Conservation (phyloP, 495 filamentous ascomycete species). For the Neurospora sp. region DNA sequence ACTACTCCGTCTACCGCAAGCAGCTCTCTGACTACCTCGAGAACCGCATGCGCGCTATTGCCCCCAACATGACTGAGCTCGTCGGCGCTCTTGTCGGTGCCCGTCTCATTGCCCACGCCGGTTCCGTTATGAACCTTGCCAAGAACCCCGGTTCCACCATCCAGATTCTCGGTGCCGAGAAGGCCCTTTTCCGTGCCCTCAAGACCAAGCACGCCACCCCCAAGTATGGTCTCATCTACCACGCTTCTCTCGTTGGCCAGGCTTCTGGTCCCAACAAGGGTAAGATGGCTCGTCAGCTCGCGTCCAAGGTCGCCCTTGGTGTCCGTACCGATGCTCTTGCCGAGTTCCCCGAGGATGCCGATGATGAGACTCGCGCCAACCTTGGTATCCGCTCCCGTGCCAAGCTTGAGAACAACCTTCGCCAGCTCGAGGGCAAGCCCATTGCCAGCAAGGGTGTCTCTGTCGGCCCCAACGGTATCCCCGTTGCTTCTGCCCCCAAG, state of each 20-base stretch:
- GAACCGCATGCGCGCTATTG: conserved; percentile 92
- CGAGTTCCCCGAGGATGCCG: conserved; percentile 59
- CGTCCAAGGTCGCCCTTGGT: conserved; percentile 85
- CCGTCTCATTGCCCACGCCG: conserved; percentile 89
- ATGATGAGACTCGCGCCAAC: conserved; percentile 76
- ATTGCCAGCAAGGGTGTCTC: conserved; percentile 61
- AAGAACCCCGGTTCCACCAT: conserved; percentile 94
- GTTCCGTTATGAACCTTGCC: conserved; percentile 88
- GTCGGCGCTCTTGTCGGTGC: conserved; percentile 93
- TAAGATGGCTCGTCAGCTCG: conserved; percentile 94
- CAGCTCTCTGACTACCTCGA: conserved; percentile 83
- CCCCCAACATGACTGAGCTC: conserved; percentile 88
- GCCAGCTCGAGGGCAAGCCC: conserved; percentile 86
- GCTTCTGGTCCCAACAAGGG: conserved; percentile 97
- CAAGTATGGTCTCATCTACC: conserved; percentile 98
- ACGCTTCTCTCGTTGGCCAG: conserved; percentile 92
- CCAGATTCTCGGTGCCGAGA: conserved; percentile 97
- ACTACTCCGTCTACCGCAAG: conserved; percentile 77
- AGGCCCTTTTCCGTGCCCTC: conserved; percentile 93
- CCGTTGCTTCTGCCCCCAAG: conserved; percentile 50
- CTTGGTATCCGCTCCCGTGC: conserved; percentile 63
- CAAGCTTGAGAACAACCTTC: conserved; percentile 77
- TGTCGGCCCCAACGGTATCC: conserved; percentile 61
- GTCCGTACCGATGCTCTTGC: conserved; percentile 85
- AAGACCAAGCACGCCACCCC: conserved; percentile 99